Evolutionary conservation across 129 eudicot species (phyloP), one percentile per base, ranked within the genome.

Genomic region (Chrysanthemum seticuspe): DNA sequence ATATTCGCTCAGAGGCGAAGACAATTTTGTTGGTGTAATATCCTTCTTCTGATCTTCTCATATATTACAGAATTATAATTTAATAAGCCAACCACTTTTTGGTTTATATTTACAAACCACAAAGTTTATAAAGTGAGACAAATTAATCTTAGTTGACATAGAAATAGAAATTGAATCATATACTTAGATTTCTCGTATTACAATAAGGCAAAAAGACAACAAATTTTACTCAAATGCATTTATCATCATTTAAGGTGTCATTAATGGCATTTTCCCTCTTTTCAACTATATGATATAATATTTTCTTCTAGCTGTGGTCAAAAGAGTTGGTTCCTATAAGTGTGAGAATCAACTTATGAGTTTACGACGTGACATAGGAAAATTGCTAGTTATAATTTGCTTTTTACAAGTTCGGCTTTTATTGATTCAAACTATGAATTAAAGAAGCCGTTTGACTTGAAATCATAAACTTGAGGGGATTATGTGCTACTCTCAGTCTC

Each of bases 141-240:
- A 77, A 29, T 69, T 77, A 36, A 58, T 68, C 13, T 49, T 76
- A 68, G 54, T 45, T 36, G 50, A 45, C 53, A 64, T 71, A 54
- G 34, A 71, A 19, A 44, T 63, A 54, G 58, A 64, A 63, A 59
- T 13, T 11, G 6, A 56, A 70, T 52, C 18, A 71, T 62, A 12
- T 44, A 71, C 77, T 27, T 23, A 27, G 45, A 54, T 52, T 19
- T 48, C 3, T 14, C 47, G 36, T 53, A 23, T 45, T 15, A 54
- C 65, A 64, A 63, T 48, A 70, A 63, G 64, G 16, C 16, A 21
- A 71, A 78, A 65, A 66, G 61, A 23, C 72, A 78, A 63, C 67
- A 77, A 36, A 40, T 40, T 72, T 27, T 78, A 44, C 61, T 25
- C 8, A 53, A 51, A 52, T 40, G 58, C 34, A 15, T 62, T 40